Base-by-base conservation (phyloP, 1,139 yeast genomes). In the Candida sanyaensis region DNA sequence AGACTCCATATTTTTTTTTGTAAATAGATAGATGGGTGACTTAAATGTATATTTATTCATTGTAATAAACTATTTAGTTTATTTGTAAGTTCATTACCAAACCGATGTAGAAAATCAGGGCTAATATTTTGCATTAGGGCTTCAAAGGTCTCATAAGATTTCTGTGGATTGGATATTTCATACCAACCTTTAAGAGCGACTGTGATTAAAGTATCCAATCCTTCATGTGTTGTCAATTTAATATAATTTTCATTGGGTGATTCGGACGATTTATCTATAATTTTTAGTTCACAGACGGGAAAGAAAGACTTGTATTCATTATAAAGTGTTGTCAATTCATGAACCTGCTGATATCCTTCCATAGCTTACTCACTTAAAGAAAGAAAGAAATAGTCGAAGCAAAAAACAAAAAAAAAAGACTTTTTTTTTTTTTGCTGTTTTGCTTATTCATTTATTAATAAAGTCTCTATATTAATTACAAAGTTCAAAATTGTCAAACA, bases 71-170 rank as follows among this genome's bases (percentile, higher is more conserved):
- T 46, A 41, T 51, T 52, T 43, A 73, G 54, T 50, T 65, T 65
- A 1, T 50, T 49, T 4, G 56, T 42, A 27, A 78, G 56, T 21
- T 53, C 54, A 10, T 54, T 40, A 41, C 70, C 68, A 64, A 79
- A 80, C 11, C 46, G 44, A 4, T 45, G 21, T 5, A 57, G 51
- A 53, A 79, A 80, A 12, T 46, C 44, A 1, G 63, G 61, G 2
- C 82, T 76, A 9, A 58, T 47, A 0, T 49, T 48, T 75, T 74
- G 75, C 64, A 78, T 65, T 41, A 77, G 57, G 12, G 73, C 67
- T 54, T 80, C 84, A 45, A 75, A 68, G 0, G 81, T 74, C 50
- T 80, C 83, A 54, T 56, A 46, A 7, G 51, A 50, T 24, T 43
- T 40, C 2, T 43, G 48, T 2, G 46, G 50, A 21, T 51, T 46